phyloP scores from a whole-genome alignment of 169 alveolate species.

The Eimeria zaria region DNA sequence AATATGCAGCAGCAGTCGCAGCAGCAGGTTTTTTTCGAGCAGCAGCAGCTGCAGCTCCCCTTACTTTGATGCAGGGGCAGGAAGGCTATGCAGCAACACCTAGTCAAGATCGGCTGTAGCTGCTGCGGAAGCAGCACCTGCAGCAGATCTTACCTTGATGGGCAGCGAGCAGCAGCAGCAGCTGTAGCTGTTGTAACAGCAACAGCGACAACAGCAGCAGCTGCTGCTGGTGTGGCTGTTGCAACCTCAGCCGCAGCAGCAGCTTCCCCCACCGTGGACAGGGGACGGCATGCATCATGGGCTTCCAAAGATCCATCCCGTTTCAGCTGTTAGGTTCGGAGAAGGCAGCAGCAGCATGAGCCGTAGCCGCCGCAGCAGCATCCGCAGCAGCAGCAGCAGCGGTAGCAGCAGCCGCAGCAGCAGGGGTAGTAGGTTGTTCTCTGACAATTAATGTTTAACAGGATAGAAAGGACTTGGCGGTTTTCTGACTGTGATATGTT shows the following conservation, averaged over 20 bases:
- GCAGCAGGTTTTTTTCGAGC: slow-evolving; percentile 73
- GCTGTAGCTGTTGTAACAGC: background rate
- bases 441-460: background rate
- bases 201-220: background rate
- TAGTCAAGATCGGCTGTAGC: background rate
- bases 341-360: slow-evolving; percentile 1
- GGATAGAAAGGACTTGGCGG: slow-evolving; percentile 40
- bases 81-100: background rate
- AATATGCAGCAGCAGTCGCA: slow-evolving; percentile 65
- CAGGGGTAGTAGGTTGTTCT: slow-evolving; percentile 7
- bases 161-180: background rate
- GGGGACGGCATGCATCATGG: background rate
- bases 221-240: background rate
- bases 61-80: slow-evolving; percentile 17
- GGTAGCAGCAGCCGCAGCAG: background rate
- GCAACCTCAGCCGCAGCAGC: background rate
- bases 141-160: background rate
- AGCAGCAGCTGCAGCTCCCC: slow-evolving; percentile 53
- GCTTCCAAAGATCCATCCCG: background rate
- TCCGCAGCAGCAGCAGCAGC: slow-evolving; percentile 22
- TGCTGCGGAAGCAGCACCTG: background rate
- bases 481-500: slow-evolving; percentile 39
- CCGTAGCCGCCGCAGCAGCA: background rate
- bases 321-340: background rate
- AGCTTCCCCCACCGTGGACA: slow-evolving; percentile 7